Conservation (phyloP, 78 protist species). For the Dictyostelium citrinum region DNA sequence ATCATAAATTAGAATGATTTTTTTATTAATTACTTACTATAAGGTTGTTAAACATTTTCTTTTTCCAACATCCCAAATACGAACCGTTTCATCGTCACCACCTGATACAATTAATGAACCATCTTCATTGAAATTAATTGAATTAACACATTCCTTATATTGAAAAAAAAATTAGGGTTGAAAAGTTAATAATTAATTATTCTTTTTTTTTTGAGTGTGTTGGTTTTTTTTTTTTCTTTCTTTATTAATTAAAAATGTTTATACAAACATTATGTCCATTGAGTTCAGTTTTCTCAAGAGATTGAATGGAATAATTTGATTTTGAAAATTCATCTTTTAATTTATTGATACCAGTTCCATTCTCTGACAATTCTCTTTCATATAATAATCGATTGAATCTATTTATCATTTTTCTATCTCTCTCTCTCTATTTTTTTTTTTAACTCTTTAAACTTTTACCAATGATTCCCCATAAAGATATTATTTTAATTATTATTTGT, state of each 20-base stretch:
- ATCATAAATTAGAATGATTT: no score
- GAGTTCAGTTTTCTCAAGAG: neutral
- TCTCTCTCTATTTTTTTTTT: neutral
- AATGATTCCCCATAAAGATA: neutral
- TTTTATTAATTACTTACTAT: constrained; percentile 21
- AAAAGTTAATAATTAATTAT: neutral
- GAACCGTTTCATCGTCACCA: constrained; percentile 70
- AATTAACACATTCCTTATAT: constrained; percentile 74
- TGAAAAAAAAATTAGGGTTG: neutral
- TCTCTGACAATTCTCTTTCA: neutral
- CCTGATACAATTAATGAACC: constrained; percentile 61
- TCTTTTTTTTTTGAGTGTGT: neutral
- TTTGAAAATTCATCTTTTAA: neutral
- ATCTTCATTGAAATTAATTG: constrained; percentile 75
- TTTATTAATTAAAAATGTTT: neutral
- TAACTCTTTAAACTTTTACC: neutral
- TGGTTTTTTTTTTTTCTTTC: neutral
- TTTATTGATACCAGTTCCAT: neutral
- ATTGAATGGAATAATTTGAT: constrained; percentile 5
- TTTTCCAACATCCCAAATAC: constrained; percentile 40
- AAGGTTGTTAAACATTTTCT: constrained; percentile 10
- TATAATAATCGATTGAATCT: neutral
- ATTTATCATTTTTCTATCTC: neutral
- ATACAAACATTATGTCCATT: constrained; percentile 11
- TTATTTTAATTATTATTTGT: neutral